Percentiles rank a stretch among this genome's conserved stretches.
Conservation (phyloP, 495 filamentous ascomycete genomes). For the Patellaria atrata region DNA sequence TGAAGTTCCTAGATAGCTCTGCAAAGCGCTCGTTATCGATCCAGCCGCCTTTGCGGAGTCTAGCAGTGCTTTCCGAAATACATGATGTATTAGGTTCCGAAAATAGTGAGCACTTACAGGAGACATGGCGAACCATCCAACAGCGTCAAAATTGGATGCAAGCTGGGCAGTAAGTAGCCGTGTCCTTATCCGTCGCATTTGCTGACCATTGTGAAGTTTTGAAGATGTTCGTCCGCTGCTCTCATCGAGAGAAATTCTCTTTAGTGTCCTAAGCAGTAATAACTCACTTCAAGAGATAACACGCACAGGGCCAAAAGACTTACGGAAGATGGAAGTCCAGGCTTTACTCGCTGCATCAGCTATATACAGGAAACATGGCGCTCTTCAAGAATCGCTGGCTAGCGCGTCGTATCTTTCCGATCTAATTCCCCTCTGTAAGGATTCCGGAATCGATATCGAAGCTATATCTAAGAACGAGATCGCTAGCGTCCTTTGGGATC, state of each 20-base stretch:
- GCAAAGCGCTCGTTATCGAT: conserved; percentile 42
- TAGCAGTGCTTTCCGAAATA: conserved; percentile 69
- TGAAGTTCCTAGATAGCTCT: conserved; percentile 41
- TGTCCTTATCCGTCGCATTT: conserved; percentile 2
- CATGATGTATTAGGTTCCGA: conserved; percentile 55
- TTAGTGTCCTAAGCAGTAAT: conserved; percentile 63
- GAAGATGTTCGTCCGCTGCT: conserved; percentile 69
- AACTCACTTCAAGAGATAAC: conserved; percentile 43
- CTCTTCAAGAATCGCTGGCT: conserved; percentile 72
- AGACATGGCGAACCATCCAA: conserved; percentile 46
- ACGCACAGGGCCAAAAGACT: conserved; percentile 41
- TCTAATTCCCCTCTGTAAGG: conserved; percentile 49
- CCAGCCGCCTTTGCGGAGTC: conserved; percentile 47
- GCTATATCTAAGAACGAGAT: conserved; percentile 61
- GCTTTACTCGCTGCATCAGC: conserved; percentile 57
- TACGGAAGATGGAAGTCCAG: conserved; percentile 58
- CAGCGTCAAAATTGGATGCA: conserved; percentile 62
- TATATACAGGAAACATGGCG: conserved; percentile 62
- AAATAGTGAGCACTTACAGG: conserved; percentile 44
- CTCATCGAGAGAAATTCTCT: conserved; percentile 64
- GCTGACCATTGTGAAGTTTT: conserved; percentile 38
- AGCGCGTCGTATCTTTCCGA: conserved; percentile 65
- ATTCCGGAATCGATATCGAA: conserved; percentile 58
- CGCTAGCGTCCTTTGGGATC: conserved; percentile 85
- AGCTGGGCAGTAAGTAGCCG: conserved; percentile 45